phyloP scores from a whole-genome alignment of 495 filamentous ascomycete species.

The Neurospora sp. region DNA sequence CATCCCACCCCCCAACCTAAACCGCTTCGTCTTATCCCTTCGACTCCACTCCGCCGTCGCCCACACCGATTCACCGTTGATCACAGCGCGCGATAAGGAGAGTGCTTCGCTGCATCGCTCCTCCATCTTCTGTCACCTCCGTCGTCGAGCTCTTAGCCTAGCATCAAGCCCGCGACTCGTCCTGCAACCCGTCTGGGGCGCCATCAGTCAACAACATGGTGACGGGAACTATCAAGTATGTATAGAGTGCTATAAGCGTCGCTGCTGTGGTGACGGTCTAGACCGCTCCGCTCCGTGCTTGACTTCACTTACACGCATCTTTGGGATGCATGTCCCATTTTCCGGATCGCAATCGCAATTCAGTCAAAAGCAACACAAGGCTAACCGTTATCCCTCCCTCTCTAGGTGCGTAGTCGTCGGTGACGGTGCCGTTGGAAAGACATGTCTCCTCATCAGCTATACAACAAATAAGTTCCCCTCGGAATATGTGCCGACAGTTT shows the following conservation, averaged over 20 bases:
- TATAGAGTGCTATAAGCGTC: background rate
- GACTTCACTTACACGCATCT: background rate
- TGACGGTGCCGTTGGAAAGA: conserved; percentile 98
- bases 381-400: conserved; percentile 9
- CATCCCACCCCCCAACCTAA: conserved; percentile 2
- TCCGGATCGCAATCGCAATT: background rate
- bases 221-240: conserved; percentile 77
- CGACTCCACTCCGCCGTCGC: conserved; percentile 21
- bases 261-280: background rate
- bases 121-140: conserved; percentile 7
- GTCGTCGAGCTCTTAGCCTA: conserved; percentile 8
- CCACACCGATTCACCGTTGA: conserved; percentile 18
- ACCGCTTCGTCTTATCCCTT: conserved; percentile 2
- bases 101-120: conserved; percentile 12
- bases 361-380: background rate
- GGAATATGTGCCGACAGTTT: conserved; percentile 98
- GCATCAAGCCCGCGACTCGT: conserved; percentile 13
- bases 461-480: conserved; percentile 99
- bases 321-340: background rate
- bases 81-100: conserved; percentile 17
- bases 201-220: conserved; percentile 49
- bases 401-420: conserved; percentile 93
- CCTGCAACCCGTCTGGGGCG: conserved; percentile 19
- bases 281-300: background rate
- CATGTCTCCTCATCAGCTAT: conserved; percentile 96